These are phyloP conservation scores for Teratosphaeria epicoccoides DNA, from an alignment of 2,329 filamentous ascomycete genomes.

Conservation along the genomic window DNA sequence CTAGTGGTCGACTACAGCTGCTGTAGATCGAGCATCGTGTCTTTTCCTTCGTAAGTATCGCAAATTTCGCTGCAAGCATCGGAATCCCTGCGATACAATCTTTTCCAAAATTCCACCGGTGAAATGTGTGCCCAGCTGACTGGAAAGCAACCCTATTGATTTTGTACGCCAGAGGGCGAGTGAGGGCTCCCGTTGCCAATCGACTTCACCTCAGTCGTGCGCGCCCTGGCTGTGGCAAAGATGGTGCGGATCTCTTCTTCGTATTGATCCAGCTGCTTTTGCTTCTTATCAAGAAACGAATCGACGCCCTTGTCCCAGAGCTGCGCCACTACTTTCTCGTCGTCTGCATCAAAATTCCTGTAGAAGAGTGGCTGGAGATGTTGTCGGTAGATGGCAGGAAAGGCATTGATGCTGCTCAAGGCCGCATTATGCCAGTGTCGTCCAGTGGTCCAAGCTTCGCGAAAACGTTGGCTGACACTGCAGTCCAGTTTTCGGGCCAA, in stretches of 20 bases:
- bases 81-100: too few species aligned
- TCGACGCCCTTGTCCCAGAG: background rate
- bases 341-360: background rate
- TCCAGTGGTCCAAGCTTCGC: background rate
- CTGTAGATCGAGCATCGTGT: too few species aligned
- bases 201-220: too few species aligned
- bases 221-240: too few species aligned
- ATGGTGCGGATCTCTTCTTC: background rate
- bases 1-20: too few species aligned
- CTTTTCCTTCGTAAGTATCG: too few species aligned
- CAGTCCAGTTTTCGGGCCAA: background rate
- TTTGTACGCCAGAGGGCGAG: too few species aligned
- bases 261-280: background rate
- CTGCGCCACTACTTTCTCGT: background rate
- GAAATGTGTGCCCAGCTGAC: too few species aligned
- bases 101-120: too few species aligned
- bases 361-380: background rate
- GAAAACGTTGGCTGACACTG: background rate
- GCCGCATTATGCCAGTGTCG: background rate
- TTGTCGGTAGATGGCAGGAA: background rate
- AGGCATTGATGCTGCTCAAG: background rate
- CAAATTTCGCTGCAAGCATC: too few species aligned
- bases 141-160: too few species aligned
- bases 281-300: background rate
- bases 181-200: too few species aligned